Evolutionary conservation across 2,329 filamentous ascomycete species (phyloP).

Genomic region (Cladophialophora carrionii): DNA sequence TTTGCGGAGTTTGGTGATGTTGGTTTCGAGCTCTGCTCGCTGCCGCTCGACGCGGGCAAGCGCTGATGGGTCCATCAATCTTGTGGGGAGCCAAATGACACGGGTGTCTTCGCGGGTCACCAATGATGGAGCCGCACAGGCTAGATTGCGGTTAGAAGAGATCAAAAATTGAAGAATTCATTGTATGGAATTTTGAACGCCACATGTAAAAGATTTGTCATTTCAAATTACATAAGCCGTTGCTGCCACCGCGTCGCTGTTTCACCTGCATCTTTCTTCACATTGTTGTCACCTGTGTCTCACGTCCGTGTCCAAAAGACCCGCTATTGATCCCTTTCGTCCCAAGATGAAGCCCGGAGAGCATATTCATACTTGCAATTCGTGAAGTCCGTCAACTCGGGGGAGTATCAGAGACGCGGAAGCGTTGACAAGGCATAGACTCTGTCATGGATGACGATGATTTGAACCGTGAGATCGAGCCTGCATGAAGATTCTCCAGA

Average conservation of each 20-base stretch:
- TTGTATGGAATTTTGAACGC: conserved; percentile 5
- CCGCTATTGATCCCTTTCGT: neutral
- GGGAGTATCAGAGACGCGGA: neutral
- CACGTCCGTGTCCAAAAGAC: neutral
- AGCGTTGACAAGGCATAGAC: conserved; percentile 1
- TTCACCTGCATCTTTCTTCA: neutral
- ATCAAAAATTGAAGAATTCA: neutral
- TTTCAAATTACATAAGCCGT: conserved; percentile 15
- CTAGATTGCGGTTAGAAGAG: neutral
- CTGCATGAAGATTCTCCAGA: neutral
- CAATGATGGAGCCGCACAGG: neutral
- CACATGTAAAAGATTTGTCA: conserved; percentile 20
- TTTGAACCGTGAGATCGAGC: conserved; percentile 16
- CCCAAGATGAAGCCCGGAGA: neutral
- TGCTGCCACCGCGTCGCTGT: neutral
- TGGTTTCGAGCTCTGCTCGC: conserved; percentile 73
- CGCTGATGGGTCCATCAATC: conserved; percentile 49
- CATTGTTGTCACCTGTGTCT: neutral
- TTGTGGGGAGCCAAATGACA: neutral
- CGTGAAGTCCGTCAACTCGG: neutral
- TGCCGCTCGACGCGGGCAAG: conserved; percentile 74
- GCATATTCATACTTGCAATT: neutral
- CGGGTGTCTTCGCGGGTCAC: neutral
- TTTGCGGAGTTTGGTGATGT: conserved; percentile 71
- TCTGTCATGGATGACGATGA: conserved; percentile 32